A percentile compares a stretch with the other conserved stretches of the same genome.
These are phyloP conservation scores for Pneumocystis carinii DNA, from an alignment of 1,139 yeast genomes.

Conservation along the genomic window DNA sequence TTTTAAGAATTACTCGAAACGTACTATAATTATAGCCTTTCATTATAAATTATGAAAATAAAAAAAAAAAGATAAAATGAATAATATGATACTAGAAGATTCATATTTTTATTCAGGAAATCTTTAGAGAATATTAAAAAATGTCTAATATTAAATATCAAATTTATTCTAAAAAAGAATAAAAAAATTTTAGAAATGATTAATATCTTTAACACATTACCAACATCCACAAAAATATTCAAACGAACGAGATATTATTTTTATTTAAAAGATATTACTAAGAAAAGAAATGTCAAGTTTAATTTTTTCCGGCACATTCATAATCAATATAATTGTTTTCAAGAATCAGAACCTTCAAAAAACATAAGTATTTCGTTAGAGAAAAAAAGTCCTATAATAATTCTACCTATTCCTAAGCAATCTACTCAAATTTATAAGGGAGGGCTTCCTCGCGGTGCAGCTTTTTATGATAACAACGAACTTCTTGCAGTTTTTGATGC, in stretches of 20 bases:
- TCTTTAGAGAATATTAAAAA: background rate
- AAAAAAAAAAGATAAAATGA: background rate
- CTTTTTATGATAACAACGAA: constrained; percentile 3
- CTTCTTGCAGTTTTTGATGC: constrained; percentile 45
- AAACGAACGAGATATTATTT: background rate
- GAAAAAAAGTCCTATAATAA: constrained; percentile 16
- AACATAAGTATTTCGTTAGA: background rate
- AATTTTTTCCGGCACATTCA: background rate
- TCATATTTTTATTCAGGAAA: background rate
- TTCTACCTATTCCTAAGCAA: constrained; percentile 19
- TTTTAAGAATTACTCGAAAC: too few relatives aligned
- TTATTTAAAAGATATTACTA: background rate
- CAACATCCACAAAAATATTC: background rate
- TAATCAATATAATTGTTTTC: background rate
- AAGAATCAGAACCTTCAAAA: background rate
- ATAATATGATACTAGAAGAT: background rate
- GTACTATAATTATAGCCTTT: too few relatives aligned
- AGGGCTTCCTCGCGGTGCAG: constrained; percentile 16
- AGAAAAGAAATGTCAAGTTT: background rate
- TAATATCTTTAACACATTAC: background rate
- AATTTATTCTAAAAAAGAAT: background rate
- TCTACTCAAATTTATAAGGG: constrained; percentile 17
- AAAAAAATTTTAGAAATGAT: background rate
- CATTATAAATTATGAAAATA: background rate
- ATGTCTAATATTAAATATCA: background rate